Evolutionary conservation across 2,329 filamentous ascomycete genomes (phyloP).

Genomic region (Talaromyces funiculosus): DNA sequence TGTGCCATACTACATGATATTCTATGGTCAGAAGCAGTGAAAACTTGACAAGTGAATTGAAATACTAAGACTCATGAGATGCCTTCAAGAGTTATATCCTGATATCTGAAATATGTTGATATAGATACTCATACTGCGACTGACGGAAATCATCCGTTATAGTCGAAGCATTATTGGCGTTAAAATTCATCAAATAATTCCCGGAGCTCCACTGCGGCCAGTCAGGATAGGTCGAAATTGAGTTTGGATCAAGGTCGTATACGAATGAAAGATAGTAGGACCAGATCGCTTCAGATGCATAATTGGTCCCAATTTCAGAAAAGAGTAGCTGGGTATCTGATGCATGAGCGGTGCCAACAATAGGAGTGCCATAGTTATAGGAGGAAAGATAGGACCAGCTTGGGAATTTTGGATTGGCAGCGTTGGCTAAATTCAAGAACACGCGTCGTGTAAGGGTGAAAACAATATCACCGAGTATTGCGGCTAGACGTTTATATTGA

Average conservation of each 20-base stretch:
- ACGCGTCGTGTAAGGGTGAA: constrained; percentile 67
- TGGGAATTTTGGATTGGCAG: constrained; percentile 53
- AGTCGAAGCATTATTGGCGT: constrained; percentile 31
- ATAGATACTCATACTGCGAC: constrained; percentile 41
- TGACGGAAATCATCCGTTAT: constrained; percentile 47
- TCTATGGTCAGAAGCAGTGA: no score
- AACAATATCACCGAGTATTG: constrained; percentile 67
- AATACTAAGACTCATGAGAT: no score
- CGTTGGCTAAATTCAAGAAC: constrained; percentile 50
- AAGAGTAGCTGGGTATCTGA: constrained; percentile 60
- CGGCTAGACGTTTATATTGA: constrained; percentile 69
- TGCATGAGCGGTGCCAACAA: constrained; percentile 71
- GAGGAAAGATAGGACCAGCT: constrained; percentile 70
- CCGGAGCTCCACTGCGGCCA: constrained; percentile 53
- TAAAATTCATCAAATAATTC: constrained; percentile 49
- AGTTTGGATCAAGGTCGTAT: constrained; percentile 66
- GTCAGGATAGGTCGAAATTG: constrained; percentile 34
- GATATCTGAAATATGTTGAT: background rate
- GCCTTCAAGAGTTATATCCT: background rate
- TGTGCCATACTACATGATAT: no score
- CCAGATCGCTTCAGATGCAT: constrained; percentile 44
- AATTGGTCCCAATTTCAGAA: constrained; percentile 58
- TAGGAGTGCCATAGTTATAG: constrained; percentile 64
- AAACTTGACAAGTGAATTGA: no score
- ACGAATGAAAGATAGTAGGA: constrained; percentile 70